phyloP scores from a whole-genome alignment of 2,329 filamentous ascomycete genomes.

The Fusarium xylarioides region DNA sequence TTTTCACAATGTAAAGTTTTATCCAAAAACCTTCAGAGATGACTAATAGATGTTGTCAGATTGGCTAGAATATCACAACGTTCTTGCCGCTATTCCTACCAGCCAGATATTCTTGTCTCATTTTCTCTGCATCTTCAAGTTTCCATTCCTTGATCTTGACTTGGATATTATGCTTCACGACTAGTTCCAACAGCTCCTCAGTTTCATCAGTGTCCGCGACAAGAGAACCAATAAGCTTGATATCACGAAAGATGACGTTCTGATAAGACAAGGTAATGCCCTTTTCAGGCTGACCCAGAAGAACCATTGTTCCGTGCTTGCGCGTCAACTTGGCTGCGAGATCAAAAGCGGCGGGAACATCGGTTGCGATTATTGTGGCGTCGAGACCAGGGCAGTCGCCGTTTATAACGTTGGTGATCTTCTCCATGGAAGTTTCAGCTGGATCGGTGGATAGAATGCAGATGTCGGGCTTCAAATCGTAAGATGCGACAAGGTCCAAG shows the following conservation, averaged over 20 bases:
- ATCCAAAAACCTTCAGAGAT: not conserved
- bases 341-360: not conserved
- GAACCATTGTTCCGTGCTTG: conserved; percentile 16
- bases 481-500: not conserved
- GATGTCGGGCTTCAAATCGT: not conserved
- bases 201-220: not conserved
- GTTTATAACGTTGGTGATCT: not conserved
- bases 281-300: conserved; percentile 2
- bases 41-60: accelerated
- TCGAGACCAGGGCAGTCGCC: not conserved
- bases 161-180: not conserved
- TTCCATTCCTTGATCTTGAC: conserved; percentile 14
- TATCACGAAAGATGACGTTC: not conserved
- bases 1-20: not conserved
- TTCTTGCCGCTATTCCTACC: not conserved
- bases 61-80: not conserved
- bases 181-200: not conserved
- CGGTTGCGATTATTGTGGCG: not conserved
- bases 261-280: not conserved
- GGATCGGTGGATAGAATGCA: not conserved
- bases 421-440: not conserved
- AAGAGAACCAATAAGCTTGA: not conserved
- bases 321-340: not conserved
- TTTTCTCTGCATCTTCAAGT: conserved; percentile 2
- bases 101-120: conserved; percentile 3